These are phyloP conservation scores for Boeremia lycopersici DNA, from an alignment of 2,329 filamentous ascomycete genomes.

Conservation along the genomic window DNA sequence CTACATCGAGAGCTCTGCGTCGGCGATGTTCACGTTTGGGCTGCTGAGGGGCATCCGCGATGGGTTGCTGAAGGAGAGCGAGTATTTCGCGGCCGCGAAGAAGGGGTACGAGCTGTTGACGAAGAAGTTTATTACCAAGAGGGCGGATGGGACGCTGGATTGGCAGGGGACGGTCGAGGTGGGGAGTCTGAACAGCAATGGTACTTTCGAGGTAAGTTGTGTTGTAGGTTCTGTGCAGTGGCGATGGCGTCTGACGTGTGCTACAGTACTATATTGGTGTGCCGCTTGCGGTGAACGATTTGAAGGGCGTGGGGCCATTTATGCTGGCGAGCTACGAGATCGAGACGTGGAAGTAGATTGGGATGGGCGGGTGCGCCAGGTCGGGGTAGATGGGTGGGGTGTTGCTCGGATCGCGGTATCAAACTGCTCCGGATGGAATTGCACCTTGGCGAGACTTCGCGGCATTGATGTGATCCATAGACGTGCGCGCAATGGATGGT, in stretches of 20 bases:
- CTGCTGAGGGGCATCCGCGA: conserved; percentile 25
- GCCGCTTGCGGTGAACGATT: conserved; percentile 36
- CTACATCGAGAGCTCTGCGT: conserved; percentile 63
- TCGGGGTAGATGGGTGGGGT: too few relatives aligned
- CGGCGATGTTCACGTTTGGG: conserved; percentile 53
- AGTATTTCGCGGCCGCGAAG: conserved; percentile 44
- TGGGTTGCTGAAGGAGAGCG: conserved; percentile 22
- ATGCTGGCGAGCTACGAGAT: conserved; percentile 32
- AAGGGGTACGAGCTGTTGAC: conserved; percentile 51
- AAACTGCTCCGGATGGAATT: too few relatives aligned
- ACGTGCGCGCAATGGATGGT: too few relatives aligned
- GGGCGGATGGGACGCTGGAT: conserved; percentile 51
- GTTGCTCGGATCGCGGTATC: too few relatives aligned
- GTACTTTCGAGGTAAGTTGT: conserved; percentile 53
- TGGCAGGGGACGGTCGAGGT: conserved; percentile 58
- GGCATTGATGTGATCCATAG: too few relatives aligned
- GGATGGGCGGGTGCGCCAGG: too few relatives aligned
- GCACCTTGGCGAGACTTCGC: too few relatives aligned
- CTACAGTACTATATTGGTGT: conserved; percentile 42
- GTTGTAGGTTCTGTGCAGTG: not conserved
- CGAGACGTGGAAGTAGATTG: conserved; percentile 4
- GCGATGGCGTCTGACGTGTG: not conserved
- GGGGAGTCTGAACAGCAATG: conserved; percentile 55
- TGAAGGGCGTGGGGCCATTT: conserved; percentile 42
- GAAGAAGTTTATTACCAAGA: conserved; percentile 50